phyloP scores from a whole-genome alignment of 2,329 filamentous ascomycete species.

The Sporothrix schenckii region DNA sequence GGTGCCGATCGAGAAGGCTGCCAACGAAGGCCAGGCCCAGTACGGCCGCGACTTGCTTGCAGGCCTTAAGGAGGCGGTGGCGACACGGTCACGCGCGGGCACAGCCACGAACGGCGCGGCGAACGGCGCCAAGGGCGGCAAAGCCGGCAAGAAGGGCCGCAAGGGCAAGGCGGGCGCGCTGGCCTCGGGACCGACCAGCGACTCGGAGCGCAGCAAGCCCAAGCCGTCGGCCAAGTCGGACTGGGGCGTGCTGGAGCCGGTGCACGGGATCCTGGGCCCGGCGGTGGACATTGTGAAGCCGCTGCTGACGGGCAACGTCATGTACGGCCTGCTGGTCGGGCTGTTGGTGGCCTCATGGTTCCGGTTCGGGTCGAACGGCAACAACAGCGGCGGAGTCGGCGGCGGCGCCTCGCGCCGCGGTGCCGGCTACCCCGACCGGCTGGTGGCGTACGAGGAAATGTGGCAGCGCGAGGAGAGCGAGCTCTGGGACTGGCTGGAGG shows the following conservation, averaged over 20 bases:
- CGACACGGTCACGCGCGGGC: conserved; percentile 60
- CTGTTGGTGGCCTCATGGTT: conserved; percentile 77
- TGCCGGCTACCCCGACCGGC: conserved; percentile 62
- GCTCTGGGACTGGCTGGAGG: conserved; percentile 91
- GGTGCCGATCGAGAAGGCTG: conserved; percentile 93
- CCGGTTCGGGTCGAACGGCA: conserved; percentile 57
- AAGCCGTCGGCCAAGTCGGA: conserved; percentile 51
- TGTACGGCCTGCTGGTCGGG: conserved; percentile 73
- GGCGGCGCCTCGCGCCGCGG: conserved; percentile 40
- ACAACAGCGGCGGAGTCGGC: conserved; percentile 46
- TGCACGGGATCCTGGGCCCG: conserved; percentile 70
- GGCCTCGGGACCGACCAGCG: conserved; percentile 50
- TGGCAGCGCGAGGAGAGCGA: conserved; percentile 87
- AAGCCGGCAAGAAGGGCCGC: conserved; percentile 48
- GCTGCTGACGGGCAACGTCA: conserved; percentile 73
- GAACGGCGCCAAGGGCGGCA: neutral
- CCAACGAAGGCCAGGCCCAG: conserved; percentile 81
- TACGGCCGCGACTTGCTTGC: conserved; percentile 82
- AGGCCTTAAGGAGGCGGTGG: conserved; percentile 72
- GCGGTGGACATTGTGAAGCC: conserved; percentile 69
- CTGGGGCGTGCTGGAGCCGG: conserved; percentile 83
- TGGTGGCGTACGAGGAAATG: conserved; percentile 88
- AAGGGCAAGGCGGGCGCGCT: conserved; percentile 56
- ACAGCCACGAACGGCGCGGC: conserved; percentile 50
- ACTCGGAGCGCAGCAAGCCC: conserved; percentile 44